Base-by-base conservation (phyloP, 208 protist species). In the Crithidia fasciculata region DNA sequence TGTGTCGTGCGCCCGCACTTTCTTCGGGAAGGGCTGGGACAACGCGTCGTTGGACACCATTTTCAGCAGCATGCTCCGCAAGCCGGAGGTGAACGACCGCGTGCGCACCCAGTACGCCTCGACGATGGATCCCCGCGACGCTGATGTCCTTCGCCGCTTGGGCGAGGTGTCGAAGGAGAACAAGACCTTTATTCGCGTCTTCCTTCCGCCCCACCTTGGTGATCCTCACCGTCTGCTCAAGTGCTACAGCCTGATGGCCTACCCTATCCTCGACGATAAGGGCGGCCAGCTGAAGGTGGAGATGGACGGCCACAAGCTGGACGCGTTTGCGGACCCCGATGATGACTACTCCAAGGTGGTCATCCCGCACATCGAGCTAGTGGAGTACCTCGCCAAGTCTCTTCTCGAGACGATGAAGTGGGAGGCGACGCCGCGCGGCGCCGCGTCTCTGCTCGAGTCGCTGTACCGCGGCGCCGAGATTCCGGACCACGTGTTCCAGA, bases 1-100 rank as follows among this genome's bases (percentile, higher is more conserved):
- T 2, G 78, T 82, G 64, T 72, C 80, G 37, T 68, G 59, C 41
- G 80, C 80, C 72, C 91, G 91, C 70, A 86, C 84, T 70, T 96
- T 96, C 80, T 96, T 96, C 69, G 91, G 91, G 45, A 96, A 96
- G 80, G 91, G 91, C 43, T 96, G 91, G 91, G 91, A 96, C 82
- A 96, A 96, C 72, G 91, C 91, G 43, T 78, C 91, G 1, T 71
- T 96, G 62, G 91, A 96, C 72, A 93, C 88, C 47, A 89, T 96
- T 52, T 96, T 76, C 84, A 88, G 84, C 69, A 82, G 84, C 75
- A 88, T 96, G 82, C 89, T 96, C 58, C 91, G 91, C 69, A 94
- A 93, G 68, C 89, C 88, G 5, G 89, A 96, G 72, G 89, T 96
- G 55, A 96, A 96, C 82, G 89, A 94, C 66, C 84, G 82, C 37